A percentile compares a stretch with the other conserved stretches of the same genome.
phyloP scores from a whole-genome alignment of 495 filamentous ascomycete genomes.

The Chaetomium tenue region DNA sequence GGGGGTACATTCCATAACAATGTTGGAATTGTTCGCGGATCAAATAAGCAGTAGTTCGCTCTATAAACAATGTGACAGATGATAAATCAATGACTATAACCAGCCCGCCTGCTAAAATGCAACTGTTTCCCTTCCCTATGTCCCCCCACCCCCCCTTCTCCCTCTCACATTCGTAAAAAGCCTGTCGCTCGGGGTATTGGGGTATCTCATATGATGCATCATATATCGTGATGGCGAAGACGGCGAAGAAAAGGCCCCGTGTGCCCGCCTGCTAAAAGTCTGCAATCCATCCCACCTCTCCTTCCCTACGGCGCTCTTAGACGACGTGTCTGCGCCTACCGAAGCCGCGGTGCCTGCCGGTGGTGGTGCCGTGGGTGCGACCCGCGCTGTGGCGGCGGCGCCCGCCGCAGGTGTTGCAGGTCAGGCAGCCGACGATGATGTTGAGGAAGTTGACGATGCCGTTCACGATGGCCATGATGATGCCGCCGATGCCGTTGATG shows the following conservation, averaged over 20 bases:
- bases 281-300: neutral
- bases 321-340: constrained; percentile 32
- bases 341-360: constrained; percentile 27
- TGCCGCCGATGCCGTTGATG: constrained; percentile 68
- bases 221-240: neutral
- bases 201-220: neutral
- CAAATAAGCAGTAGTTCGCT: too few species aligned
- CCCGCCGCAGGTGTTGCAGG: constrained; percentile 61
- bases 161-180: neutral
- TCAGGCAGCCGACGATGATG: constrained; percentile 83
- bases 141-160: neutral
- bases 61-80: neutral
- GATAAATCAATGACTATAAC: neutral
- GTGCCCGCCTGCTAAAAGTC: neutral
- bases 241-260: too few species aligned
- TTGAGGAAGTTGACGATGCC: constrained; percentile 74
- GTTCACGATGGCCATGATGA: constrained; percentile 76
- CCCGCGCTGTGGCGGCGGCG: constrained; percentile 26
- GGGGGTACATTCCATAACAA: too few species aligned
- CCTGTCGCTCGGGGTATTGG: neutral
- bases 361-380: constrained; percentile 9
- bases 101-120: neutral
- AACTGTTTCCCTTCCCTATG: neutral
- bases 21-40: too few species aligned
- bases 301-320: constrained; percentile 7